Percentiles rank a stretch among this genome's conserved stretches.
These are phyloP conservation scores for Gnomoniopsis sp. DNA, from an alignment of 2,329 filamentous ascomycete genomes.

Conservation along the genomic window DNA sequence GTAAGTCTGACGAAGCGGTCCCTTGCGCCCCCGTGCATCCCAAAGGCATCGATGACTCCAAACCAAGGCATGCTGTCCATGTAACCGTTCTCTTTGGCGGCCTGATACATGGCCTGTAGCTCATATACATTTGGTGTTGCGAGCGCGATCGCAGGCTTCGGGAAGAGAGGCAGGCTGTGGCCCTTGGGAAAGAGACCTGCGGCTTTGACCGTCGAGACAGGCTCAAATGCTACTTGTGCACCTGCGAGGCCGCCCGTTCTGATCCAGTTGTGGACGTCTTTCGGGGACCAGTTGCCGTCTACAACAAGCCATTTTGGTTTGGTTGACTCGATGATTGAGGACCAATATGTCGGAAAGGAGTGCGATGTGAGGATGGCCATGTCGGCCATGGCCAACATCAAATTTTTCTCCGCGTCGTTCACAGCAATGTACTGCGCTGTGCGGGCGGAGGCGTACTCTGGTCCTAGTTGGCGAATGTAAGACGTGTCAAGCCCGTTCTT, in stretches of 20 bases:
- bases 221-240: constrained; percentile 74
- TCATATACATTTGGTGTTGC: constrained; percentile 83
- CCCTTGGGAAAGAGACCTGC: constrained; percentile 59
- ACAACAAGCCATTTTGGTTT: constrained; percentile 76
- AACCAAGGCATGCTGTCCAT: constrained; percentile 75
- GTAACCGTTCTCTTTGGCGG: constrained; percentile 63
- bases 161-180: constrained; percentile 51
- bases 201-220: constrained; percentile 81
- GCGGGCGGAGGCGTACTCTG: constrained; percentile 48
- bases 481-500: constrained; percentile 61
- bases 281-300: constrained; percentile 80
- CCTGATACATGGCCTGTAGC: constrained; percentile 71
- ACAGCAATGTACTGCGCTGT: constrained; percentile 92
- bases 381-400: constrained; percentile 92
- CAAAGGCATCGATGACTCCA: constrained; percentile 71
- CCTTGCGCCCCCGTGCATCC: constrained; percentile 68
- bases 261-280: constrained; percentile 66
- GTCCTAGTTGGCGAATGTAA: constrained; percentile 57
- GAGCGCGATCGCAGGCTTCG: constrained; percentile 63
- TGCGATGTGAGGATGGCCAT: constrained; percentile 76
- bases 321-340: constrained; percentile 50
- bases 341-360: constrained; percentile 55
- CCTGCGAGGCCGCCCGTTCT: constrained; percentile 52
- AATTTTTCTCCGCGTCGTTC: constrained; percentile 78
- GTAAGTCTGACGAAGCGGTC: constrained; percentile 71